Conservation (phyloP, 2,329 filamentous ascomycete species). For the Exophiala oligosperma region DNA sequence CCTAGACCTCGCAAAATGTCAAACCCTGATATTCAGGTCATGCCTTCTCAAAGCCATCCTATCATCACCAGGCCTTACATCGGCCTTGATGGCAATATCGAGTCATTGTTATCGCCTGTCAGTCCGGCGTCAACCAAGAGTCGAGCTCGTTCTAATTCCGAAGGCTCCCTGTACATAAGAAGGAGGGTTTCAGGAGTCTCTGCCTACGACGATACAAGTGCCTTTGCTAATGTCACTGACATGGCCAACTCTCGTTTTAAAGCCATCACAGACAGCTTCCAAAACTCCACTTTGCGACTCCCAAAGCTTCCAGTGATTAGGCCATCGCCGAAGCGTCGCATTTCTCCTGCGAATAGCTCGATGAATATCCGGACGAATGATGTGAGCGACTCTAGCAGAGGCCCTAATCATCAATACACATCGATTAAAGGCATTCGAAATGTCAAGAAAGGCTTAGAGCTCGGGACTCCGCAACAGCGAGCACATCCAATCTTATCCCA, state of each 20-base stretch:
- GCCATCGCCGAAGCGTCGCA: constrained; percentile 10
- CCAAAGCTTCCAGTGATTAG: constrained; percentile 47
- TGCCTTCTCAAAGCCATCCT: not conserved
- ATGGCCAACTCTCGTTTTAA: constrained; percentile 88
- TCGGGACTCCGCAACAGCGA: constrained; percentile 32
- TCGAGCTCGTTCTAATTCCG: constrained; percentile 63
- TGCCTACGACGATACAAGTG: constrained; percentile 78
- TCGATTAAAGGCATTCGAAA: constrained; percentile 14
- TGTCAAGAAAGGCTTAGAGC: constrained; percentile 9
- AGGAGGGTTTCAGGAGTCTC: constrained; percentile 75
- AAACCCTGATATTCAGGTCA: not conserved
- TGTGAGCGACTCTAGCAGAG: not conserved
- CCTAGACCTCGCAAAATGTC: not conserved
- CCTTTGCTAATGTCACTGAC: constrained; percentile 76
- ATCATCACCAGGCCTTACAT: constrained; percentile 17
- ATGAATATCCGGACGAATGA: not conserved
- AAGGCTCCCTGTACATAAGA: constrained; percentile 73
- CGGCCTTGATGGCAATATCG: constrained; percentile 29
- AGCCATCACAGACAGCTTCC: constrained; percentile 83
- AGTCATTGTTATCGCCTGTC: constrained; percentile 25
- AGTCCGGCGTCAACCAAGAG: constrained; percentile 41
- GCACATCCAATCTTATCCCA: constrained; percentile 53
- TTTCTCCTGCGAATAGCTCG: constrained; percentile 1
- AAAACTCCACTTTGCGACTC: constrained; percentile 76
- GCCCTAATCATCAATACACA: constrained; percentile 6